Percentiles rank a stretch among this genome's conserved stretches.
Conservation (phyloP, 2,329 filamentous ascomycete species). For the Colletotrichum incanum region DNA sequence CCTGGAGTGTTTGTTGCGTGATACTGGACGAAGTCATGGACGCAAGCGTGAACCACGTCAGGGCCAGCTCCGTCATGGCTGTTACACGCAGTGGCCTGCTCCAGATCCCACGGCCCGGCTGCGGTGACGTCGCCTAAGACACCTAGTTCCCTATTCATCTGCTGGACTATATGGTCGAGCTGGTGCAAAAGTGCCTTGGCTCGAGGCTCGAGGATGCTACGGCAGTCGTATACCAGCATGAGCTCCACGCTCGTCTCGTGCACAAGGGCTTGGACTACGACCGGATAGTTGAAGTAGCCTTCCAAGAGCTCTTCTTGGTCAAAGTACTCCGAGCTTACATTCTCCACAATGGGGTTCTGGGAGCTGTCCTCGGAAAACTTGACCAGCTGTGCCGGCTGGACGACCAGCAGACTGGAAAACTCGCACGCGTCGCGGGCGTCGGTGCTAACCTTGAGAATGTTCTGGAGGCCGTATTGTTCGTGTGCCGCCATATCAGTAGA, state of each 20-base stretch:
- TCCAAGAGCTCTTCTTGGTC: slow-evolving; percentile 18
- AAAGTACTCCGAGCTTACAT: slow-evolving; percentile 9
- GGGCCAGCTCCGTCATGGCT: not conserved
- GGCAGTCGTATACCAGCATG: slow-evolving; percentile 8
- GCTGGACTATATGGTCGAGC: slow-evolving; percentile 28
- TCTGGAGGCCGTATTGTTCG: slow-evolving; percentile 46
- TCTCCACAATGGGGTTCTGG: slow-evolving; percentile 1
- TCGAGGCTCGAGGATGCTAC: slow-evolving; percentile 1
- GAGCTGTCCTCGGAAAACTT: slow-evolving; percentile 21
- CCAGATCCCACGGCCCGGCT: slow-evolving; percentile 4
- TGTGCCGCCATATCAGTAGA: slow-evolving; percentile 39
- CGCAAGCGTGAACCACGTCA: slow-evolving; percentile 11
- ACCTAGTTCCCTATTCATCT: slow-evolving; percentile 8
- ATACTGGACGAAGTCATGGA: slow-evolving; percentile 15
- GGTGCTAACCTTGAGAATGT: slow-evolving; percentile 42
- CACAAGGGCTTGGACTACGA: slow-evolving; percentile 9
- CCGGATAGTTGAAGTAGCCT: slow-evolving; percentile 25
- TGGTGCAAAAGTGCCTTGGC: slow-evolving; percentile 27
- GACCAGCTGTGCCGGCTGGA: slow-evolving; percentile 37
- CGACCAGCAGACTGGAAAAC: slow-evolving; percentile 28
- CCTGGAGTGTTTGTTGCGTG: slow-evolving; percentile 1
- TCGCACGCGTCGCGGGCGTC: slow-evolving; percentile 38
- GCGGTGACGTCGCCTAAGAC: not conserved
- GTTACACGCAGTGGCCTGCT: slow-evolving; percentile 17
- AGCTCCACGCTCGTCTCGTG: slow-evolving; percentile 11